phyloP scores from a whole-genome alignment of 1,284 basidiomycete genomes.

The Stereum hirsutum region DNA sequence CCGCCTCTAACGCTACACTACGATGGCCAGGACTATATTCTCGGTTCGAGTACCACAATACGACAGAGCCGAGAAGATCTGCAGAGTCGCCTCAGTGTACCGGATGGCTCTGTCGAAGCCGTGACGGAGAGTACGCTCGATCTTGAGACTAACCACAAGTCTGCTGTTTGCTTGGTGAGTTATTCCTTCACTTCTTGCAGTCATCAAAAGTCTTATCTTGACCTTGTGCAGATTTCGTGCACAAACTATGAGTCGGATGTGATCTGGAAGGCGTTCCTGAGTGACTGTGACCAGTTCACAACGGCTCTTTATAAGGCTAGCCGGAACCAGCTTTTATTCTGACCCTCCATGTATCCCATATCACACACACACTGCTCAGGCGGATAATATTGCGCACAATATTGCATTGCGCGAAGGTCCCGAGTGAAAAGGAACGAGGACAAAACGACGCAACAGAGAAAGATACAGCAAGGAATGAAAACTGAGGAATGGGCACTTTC shows the following conservation, averaged over 20 bases:
- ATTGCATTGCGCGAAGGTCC: too few species aligned
- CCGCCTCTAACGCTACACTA: constrained; percentile 41
- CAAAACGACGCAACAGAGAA: constrained; percentile 1
- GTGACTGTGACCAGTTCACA: constrained; percentile 45
- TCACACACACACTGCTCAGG: neutral
- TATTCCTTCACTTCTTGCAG: neutral
- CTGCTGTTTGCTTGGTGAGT: constrained; percentile 45
- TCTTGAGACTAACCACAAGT: constrained; percentile 44
- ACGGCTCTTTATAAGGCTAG: too few species aligned
- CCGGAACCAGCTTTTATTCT: constrained; percentile 9
- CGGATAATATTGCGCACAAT: neutral
- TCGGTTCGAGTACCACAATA: constrained; percentile 40
- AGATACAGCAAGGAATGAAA: constrained; percentile 1
- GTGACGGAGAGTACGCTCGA: constrained; percentile 30
- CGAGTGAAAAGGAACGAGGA: too few species aligned
- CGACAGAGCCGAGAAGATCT: constrained; percentile 34
- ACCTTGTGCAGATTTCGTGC: constrained; percentile 34
- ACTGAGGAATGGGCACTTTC: constrained; percentile 1
- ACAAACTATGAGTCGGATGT: constrained; percentile 26
- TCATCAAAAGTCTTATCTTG: neutral
- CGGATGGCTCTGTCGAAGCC: constrained; percentile 12
- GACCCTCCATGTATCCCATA: constrained; percentile 6
- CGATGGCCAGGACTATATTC: constrained; percentile 34
- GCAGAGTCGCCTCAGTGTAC: constrained; percentile 5
- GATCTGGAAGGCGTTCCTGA: constrained; percentile 45